phyloP scores from a whole-genome alignment of 1,284 basidiomycete species.

The Schizophyllum amplum region DNA sequence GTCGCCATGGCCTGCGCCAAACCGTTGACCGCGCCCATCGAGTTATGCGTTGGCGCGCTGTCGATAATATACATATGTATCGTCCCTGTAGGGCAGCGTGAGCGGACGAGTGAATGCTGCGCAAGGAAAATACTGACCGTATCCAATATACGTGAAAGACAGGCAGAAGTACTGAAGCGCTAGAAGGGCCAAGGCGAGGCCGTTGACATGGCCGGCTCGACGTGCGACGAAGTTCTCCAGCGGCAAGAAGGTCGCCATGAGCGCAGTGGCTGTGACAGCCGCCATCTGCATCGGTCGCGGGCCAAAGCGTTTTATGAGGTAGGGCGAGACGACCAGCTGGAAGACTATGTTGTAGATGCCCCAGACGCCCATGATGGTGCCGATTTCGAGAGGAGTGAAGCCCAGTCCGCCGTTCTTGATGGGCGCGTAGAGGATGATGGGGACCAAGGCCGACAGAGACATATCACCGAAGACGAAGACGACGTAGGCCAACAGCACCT shows the following conservation, averaged over 20 bases:
- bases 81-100: not conserved
- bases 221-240: constrained; percentile 17
- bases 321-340: constrained; percentile 19
- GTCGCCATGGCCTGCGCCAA: constrained; percentile 16
- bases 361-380: constrained; percentile 21
- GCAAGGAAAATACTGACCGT: not conserved
- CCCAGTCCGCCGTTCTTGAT: constrained; percentile 22
- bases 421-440: constrained; percentile 25
- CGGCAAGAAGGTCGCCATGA: constrained; percentile 16
- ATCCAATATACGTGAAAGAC: not conserved
- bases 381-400: constrained; percentile 24
- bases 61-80: constrained; percentile 6
- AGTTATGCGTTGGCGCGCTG: constrained; percentile 9
- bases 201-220: constrained; percentile 14
- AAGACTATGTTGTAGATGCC: constrained; percentile 22
- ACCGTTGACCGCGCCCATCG: constrained; percentile 16
- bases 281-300: constrained; percentile 15
- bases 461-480: constrained; percentile 16
- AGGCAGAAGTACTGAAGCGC: constrained; percentile 13
- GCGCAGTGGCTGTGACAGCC: constrained; percentile 12
- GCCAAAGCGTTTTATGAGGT: constrained; percentile 19
- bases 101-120: not conserved
- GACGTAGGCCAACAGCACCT: not conserved
- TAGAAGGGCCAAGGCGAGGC: constrained; percentile 14
- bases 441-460: constrained; percentile 20